Evolutionary conservation across 768 basidiomycete species (phyloP).

Genomic region (Macrolepiota dolichaula): DNA sequence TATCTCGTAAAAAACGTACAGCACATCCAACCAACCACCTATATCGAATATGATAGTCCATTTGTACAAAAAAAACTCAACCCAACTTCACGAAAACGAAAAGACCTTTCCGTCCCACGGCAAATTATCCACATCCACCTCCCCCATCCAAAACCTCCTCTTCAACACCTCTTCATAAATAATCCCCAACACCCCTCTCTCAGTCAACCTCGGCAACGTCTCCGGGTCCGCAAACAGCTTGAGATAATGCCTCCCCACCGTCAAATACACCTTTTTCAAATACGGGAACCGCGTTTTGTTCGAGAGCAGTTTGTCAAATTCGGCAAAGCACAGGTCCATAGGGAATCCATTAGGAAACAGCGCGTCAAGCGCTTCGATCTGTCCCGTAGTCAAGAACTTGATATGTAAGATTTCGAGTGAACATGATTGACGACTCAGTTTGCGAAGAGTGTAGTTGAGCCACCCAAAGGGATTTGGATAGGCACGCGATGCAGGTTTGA

Average conservation of each 20-base stretch:
- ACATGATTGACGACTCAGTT: conserved; percentile 2
- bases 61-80: not conserved
- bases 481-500: conserved; percentile 5
- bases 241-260: conserved; percentile 9
- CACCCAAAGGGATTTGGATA: conserved; percentile 2
- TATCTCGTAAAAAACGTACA: not conserved
- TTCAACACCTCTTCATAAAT: conserved; percentile 6
- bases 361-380: conserved; percentile 8
- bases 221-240: not conserved
- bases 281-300: not conserved
- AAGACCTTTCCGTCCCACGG: conserved; percentile 5
- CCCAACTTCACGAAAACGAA: not conserved
- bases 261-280: conserved; percentile 8
- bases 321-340: conserved; percentile 4
- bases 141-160: conserved; percentile 2
- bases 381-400: conserved; percentile 7
- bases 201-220: conserved; percentile 6
- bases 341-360: conserved; percentile 10
- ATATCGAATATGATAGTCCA: not conserved
- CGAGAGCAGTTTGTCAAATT: conserved; percentile 5
- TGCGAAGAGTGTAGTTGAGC: conserved; percentile 3
- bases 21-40: not conserved
- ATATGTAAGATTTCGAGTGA: conserved; percentile 4
- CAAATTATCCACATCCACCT: not conserved
- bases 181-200: conserved; percentile 3